Conservation (phyloP, 495 filamentous ascomycete species). For the Lasiosphaeris hirsuta region DNA sequence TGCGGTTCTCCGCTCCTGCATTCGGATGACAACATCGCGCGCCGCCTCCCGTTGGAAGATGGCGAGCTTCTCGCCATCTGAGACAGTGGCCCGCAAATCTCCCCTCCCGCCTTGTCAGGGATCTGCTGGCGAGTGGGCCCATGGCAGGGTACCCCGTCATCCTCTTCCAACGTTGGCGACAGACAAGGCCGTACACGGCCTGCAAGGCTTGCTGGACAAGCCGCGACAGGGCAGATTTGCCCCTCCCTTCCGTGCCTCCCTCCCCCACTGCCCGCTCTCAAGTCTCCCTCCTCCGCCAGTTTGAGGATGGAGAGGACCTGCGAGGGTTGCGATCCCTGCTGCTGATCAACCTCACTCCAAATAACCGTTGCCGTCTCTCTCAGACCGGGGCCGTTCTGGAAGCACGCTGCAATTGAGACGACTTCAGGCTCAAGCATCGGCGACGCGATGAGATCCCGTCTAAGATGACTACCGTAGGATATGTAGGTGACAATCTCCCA, state of each 20-base stretch:
- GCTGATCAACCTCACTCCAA: constrained; percentile 48
- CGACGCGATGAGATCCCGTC: constrained; percentile 5
- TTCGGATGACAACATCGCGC: constrained; percentile 13
- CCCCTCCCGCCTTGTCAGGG: not conserved
- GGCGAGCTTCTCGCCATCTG: constrained; percentile 10
- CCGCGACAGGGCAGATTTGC: too few species aligned
- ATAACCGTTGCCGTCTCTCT: constrained; percentile 40
- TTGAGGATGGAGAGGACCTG: not conserved
- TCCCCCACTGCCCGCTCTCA: not conserved
- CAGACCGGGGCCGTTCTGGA: constrained; percentile 15
- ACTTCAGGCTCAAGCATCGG: constrained; percentile 20
- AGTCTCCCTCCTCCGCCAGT: not conserved
- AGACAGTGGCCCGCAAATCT: constrained; percentile 4
- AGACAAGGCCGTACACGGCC: too few species aligned
- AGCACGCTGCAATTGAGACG: constrained; percentile 12
- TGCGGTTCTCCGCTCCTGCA: constrained; percentile 8
- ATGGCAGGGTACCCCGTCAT: too few species aligned
- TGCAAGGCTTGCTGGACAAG: too few species aligned
- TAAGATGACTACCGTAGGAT: constrained; percentile 10
- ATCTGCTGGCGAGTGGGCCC: not conserved
- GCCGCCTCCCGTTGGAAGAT: constrained; percentile 2
- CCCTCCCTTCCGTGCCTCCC: not conserved
- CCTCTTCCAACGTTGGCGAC: too few species aligned
- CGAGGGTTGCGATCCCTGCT: constrained; percentile 33
- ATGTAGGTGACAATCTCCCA: constrained; percentile 31